Evolutionary conservation across 1,284 basidiomycete species (phyloP).

Genomic region (Moesziomyces sp.): DNA sequence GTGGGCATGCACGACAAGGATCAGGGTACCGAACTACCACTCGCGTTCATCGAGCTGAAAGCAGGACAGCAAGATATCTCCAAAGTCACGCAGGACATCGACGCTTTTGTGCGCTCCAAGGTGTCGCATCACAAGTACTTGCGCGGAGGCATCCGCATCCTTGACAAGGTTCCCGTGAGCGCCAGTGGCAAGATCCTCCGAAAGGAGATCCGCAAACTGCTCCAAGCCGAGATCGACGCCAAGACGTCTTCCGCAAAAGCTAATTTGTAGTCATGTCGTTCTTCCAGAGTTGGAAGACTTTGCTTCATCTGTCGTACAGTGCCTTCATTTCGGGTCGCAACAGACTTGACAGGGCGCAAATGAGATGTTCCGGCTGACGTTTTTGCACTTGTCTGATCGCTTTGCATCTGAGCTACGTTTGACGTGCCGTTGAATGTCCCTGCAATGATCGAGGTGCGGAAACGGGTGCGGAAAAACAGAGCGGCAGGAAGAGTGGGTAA

Average conservation of each 20-base stretch:
- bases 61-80: neutral
- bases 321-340: too few species aligned
- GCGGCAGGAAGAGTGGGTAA: too few species aligned
- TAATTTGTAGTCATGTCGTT: constrained; percentile 6
- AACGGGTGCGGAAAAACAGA: too few species aligned
- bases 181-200: constrained; percentile 49
- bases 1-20: constrained; percentile 50
- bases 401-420: too few species aligned
- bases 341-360: too few species aligned
- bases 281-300: neutral
- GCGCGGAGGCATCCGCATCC: constrained; percentile 40
- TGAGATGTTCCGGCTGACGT: too few species aligned
- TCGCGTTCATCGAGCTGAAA: constrained; percentile 41
- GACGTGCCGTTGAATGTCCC: too few species aligned
- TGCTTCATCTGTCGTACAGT: too few species aligned
- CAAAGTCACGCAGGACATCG: constrained; percentile 7
- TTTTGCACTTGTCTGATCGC: too few species aligned
- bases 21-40: constrained; percentile 45
- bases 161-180: constrained; percentile 42
- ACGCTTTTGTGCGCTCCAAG: constrained; percentile 30
- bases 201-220: constrained; percentile 29
- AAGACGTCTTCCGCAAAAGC: constrained; percentile 7
- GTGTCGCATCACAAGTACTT: constrained; percentile 43
- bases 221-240: constrained; percentile 12
- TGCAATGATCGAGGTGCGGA: too few species aligned